Percentiles rank a stretch among this genome's conserved stretches.
Conservation (phyloP, 495 filamentous ascomycete genomes). For the Hypoxylon perforatum region DNA sequence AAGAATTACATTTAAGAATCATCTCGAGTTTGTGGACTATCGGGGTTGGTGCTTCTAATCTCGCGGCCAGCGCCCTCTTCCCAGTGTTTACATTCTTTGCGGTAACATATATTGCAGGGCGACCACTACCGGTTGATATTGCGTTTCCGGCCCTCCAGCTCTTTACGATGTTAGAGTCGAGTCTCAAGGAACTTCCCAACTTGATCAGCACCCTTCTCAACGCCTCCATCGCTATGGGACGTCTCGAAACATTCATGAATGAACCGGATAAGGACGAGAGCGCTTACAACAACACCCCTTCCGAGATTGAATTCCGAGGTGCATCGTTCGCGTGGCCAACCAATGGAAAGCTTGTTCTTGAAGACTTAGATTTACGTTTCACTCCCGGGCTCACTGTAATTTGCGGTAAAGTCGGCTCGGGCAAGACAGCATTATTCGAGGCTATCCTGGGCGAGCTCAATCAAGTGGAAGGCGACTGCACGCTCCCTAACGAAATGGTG, state of each 20-base stretch:
- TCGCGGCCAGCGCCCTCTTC: slow-evolving; percentile 73
- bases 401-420: slow-evolving; percentile 78
- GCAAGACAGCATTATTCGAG: slow-evolving; percentile 84
- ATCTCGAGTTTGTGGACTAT: slow-evolving; percentile 70
- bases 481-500: slow-evolving; percentile 72
- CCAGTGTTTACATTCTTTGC: slow-evolving; percentile 82
- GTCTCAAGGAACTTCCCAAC: slow-evolving; percentile 74
- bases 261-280: slow-evolving; percentile 76
- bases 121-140: slow-evolving; percentile 75
- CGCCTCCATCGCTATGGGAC: slow-evolving; percentile 76
- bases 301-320: slow-evolving; percentile 62
- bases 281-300: slow-evolving; percentile 25
- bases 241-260: slow-evolving; percentile 84
- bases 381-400: slow-evolving; percentile 71
- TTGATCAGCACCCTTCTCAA: slow-evolving; percentile 79
- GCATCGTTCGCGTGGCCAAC: slow-evolving; percentile 86
- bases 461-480: slow-evolving; percentile 65
- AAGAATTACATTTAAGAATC: slow-evolving; percentile 74
- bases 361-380: slow-evolving; percentile 70
- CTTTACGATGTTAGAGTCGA: slow-evolving; percentile 76
- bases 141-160: slow-evolving; percentile 85
- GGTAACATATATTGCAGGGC: slow-evolving; percentile 74
- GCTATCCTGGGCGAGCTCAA: slow-evolving; percentile 84
- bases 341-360: slow-evolving; percentile 67
- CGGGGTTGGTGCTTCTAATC: slow-evolving; percentile 69